Percentiles rank a stretch among this genome's conserved stretches.
phyloP scores from a whole-genome alignment of 129 eudicot genomes.

The Cynara cardunculus region DNA sequence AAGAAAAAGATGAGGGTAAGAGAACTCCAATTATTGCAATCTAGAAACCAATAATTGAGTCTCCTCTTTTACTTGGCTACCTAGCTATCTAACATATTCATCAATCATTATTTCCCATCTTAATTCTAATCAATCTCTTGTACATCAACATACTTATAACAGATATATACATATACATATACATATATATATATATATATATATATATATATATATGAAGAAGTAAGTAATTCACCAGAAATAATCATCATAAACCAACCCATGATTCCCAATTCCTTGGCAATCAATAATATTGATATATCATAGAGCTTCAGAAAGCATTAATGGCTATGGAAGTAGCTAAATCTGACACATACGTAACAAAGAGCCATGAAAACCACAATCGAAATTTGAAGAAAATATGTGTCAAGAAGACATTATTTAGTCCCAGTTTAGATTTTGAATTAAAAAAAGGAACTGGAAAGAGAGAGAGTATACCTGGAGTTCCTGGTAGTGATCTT shows the following conservation, averaged over 20 bases:
- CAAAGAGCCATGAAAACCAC: neutral
- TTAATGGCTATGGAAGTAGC: neutral
- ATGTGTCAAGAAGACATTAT: too few relatives aligned
- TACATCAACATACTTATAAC: too few relatives aligned
- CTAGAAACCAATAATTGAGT: slow-evolving; percentile 41
- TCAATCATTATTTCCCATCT: slow-evolving; percentile 10
- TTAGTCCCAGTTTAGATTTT: too few relatives aligned
- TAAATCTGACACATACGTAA: neutral
- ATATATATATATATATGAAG: too few relatives aligned
- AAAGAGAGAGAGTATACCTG: slow-evolving; percentile 12
- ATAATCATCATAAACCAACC: neutral
- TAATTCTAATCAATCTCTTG: too few relatives aligned
- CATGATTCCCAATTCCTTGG: too few relatives aligned
- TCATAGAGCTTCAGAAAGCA: neutral
- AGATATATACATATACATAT: too few relatives aligned
- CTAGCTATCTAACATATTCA: slow-evolving; percentile 16
- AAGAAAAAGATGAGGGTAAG: slow-evolving; percentile 31
- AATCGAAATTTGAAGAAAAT: too few relatives aligned
- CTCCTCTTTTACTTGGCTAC: slow-evolving; percentile 22
- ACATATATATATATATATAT: too few relatives aligned
- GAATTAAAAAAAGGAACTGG: neutral
- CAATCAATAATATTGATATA: neutral
- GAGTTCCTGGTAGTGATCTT: slow-evolving; percentile 46
- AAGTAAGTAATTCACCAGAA: too few relatives aligned
- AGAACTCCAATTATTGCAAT: slow-evolving; percentile 41